phyloP scores from a whole-genome alignment of 805 yeast genomes.

The Groenewaldozyma salmanticensis region DNA sequence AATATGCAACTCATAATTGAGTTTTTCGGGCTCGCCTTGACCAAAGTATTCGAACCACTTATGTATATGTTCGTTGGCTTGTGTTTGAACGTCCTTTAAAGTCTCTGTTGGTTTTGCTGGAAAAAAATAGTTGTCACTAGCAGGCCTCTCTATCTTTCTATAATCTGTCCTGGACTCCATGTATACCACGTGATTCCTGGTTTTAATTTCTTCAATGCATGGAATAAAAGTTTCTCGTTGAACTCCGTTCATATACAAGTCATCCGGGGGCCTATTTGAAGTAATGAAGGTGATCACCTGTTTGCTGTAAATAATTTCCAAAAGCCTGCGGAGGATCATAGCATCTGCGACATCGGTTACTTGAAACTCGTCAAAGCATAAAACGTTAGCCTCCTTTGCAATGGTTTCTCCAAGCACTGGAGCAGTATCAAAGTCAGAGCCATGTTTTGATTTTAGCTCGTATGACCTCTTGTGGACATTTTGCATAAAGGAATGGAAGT shows the following conservation, averaged over 20 bases:
- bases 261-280: slow-evolving; percentile 91
- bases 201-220: slow-evolving; percentile 71
- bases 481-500: slow-evolving; percentile 97
- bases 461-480: slow-evolving; percentile 80
- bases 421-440: slow-evolving; percentile 69
- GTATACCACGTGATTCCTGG: slow-evolving; percentile 63
- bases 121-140: slow-evolving; percentile 65
- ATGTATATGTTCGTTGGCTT: slow-evolving; percentile 52
- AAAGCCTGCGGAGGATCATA: slow-evolving; percentile 75
- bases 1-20: slow-evolving; percentile 36
- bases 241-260: slow-evolving; percentile 84
- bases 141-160: slow-evolving; percentile 77
- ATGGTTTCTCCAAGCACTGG: slow-evolving; percentile 79
- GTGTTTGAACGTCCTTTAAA: slow-evolving; percentile 40
- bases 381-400: slow-evolving; percentile 61
- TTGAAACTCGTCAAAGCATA: slow-evolving; percentile 96
- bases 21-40: slow-evolving; percentile 39
- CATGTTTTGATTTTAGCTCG: slow-evolving; percentile 54
- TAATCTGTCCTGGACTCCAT: slow-evolving; percentile 91
- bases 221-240: slow-evolving; percentile 90
- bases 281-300: slow-evolving; percentile 90
- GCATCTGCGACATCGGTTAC: slow-evolving; percentile 99
- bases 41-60: slow-evolving; percentile 76
- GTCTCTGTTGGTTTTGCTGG: slow-evolving; percentile 54
- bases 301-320: slow-evolving; percentile 67